phyloP scores from a whole-genome alignment of 2,329 filamentous ascomycete genomes.

The Hyphodiscus sp. region DNA sequence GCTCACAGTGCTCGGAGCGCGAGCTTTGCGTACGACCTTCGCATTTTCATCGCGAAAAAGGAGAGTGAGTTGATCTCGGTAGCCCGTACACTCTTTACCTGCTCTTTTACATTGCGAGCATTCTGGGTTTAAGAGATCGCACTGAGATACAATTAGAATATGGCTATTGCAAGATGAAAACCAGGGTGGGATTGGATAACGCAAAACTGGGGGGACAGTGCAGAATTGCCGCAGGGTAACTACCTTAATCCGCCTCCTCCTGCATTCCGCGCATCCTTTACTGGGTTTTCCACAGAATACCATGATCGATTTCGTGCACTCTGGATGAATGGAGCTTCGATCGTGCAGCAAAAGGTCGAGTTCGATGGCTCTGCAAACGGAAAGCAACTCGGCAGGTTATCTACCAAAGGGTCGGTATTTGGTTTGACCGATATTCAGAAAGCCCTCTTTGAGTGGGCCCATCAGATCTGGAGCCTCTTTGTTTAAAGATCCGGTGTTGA shows the following conservation, averaged over 20 bases:
- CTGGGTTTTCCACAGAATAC: constrained; percentile 24
- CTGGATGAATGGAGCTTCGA: not conserved
- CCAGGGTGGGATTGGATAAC: not conserved
- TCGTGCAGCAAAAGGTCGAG: constrained; percentile 6
- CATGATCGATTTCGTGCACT: constrained; percentile 8
- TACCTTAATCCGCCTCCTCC: constrained; percentile 23
- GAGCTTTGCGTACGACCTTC: constrained; percentile 46
- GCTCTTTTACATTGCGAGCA: constrained; percentile 50
- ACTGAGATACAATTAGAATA: constrained; percentile 27
- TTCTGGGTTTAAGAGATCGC: constrained; percentile 43
- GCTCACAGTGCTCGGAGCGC: not conserved
- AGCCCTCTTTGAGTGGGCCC: not conserved
- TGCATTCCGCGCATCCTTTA: constrained; percentile 19
- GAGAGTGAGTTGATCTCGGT: constrained; percentile 47
- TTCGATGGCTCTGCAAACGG: not conserved
- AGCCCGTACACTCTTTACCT: constrained; percentile 44
- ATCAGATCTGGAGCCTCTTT: no score
- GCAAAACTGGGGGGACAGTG: no score
- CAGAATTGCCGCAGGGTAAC: no score
- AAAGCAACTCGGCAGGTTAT: not conserved
- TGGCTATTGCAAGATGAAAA: not conserved
- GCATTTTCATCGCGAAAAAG: constrained; percentile 52
- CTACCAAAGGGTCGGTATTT: not conserved
- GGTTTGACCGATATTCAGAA: not conserved
- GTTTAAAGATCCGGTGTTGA: no score